These are phyloP conservation scores for Rutstroemia sp. DNA, from an alignment of 2,329 filamentous ascomycete genomes.

Conservation along the genomic window DNA sequence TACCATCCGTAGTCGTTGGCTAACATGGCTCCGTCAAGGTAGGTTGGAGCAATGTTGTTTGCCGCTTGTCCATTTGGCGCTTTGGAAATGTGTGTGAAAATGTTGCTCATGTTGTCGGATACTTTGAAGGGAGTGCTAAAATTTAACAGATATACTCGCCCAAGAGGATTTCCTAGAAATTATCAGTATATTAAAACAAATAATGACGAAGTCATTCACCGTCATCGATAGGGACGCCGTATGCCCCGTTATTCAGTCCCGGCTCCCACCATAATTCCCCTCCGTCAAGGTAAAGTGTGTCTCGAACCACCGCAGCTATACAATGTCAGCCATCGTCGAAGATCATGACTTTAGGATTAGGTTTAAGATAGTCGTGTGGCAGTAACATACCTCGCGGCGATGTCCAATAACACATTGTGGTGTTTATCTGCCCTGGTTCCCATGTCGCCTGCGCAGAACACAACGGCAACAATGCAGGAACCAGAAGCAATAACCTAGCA, in stretches of 20 bases:
- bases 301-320: constrained; percentile 48
- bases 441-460: constrained; percentile 40
- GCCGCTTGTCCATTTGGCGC: constrained; percentile 36
- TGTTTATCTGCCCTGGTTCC: constrained; percentile 44
- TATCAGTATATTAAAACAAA: constrained; percentile 6
- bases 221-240: constrained; percentile 27
- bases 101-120: constrained; percentile 42
- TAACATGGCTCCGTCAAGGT: constrained; percentile 56
- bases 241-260: constrained; percentile 39
- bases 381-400: constrained; percentile 32
- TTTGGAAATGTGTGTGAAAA: constrained; percentile 44
- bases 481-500: constrained; percentile 11
- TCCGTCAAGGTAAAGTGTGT: constrained; percentile 60
- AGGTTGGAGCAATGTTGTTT: constrained; percentile 48
- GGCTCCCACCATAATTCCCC: constrained; percentile 48
- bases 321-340: constrained; percentile 17
- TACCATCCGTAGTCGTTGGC: constrained; percentile 56
- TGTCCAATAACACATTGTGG: constrained; percentile 53
- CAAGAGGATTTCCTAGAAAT: constrained; percentile 41
- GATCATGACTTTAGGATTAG: constrained; percentile 1
- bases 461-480: constrained; percentile 18
- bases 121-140: constrained; percentile 49
- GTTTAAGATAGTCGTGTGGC: neutral
- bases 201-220: constrained; percentile 31
- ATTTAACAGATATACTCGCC: constrained; percentile 49